Evolutionary conservation across 805 yeast species (phyloP), one percentile per base, ranked within the genome.

Genomic region (Teunomyces funiuensis): DNA sequence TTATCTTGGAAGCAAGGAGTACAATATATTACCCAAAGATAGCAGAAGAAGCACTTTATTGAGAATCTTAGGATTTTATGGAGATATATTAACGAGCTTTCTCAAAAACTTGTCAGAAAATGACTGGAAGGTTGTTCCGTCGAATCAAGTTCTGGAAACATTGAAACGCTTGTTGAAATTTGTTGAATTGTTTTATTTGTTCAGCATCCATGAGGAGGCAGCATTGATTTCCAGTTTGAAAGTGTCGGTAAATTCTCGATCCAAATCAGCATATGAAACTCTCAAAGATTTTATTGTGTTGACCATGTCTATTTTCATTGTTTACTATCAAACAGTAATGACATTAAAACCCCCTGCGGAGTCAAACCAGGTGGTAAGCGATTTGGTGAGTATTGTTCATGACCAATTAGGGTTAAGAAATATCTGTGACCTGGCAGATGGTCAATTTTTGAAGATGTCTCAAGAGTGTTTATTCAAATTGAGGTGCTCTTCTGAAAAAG

Each of bases 351-450:
- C 18, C 15, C 27, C 14, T 19, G 14, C 10, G 7, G 39, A 36
- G 7, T 15, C 39, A 5, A 15, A 11, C 10, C 9, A 33, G 39
- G 14, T 70, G 53, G 33, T 69, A 22, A 60, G 69, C 42, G 77
- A 78, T 25, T 55, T 84, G 14, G 60, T 88, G 10, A 73, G 80
- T 29, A 60, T 78, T 5, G 57, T 88, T 1, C 99, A 93, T 55
- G 80, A 79, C 6, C 82, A 87, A 36, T 60, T 90, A 7, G 97
- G 97, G 0, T 52, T 61, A 2, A 65, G 87, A 28, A 73, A 78
- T 5, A 77, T 83, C 41, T 93, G 99, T 64, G 83, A 82, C 38
- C 60, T 76, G 2, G 74, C 83, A 0, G 58, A 73, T 19, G 90
- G 95, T 0, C 61, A 66, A 6, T 82, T 90, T 45, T 65, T 93